Percentiles rank a stretch among this genome's conserved stretches.
phyloP scores from a whole-genome alignment of 2,329 filamentous ascomycete genomes.

The Calonectria fujianensis region DNA sequence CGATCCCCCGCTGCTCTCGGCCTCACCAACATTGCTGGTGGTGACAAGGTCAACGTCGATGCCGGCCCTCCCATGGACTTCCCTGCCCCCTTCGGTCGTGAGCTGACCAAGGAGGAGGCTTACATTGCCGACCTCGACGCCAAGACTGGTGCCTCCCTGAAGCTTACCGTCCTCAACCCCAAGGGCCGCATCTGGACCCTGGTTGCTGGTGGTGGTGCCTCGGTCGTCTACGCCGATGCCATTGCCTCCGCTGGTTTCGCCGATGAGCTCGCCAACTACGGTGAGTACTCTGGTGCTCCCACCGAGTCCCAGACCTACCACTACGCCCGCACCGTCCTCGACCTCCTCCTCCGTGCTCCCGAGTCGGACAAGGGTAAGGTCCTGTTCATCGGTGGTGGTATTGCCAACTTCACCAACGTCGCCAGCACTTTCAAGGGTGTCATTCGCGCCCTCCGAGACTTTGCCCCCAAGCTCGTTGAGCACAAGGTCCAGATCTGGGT shows the following conservation, averaged over 20 bases:
- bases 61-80: slow-evolving; percentile 99
- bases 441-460: slow-evolving; percentile 95
- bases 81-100: slow-evolving; percentile 98
- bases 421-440: slow-evolving; percentile 99
- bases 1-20: slow-evolving; percentile 93
- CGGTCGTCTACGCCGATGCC: slow-evolving; percentile 98
- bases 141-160: slow-evolving; percentile 99
- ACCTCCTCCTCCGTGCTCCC: slow-evolving; percentile 96
- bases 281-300: slow-evolving; percentile 99
- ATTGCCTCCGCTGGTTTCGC: slow-evolving; percentile 98
- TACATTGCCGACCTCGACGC: slow-evolving; percentile 99
- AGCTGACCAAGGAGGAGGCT: slow-evolving; percentile 98
- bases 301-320: slow-evolving; percentile 99
- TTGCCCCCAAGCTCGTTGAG: slow-evolving; percentile 88
- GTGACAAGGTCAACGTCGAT: slow-evolving; percentile 91
- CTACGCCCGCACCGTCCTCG: slow-evolving; percentile 97
- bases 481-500: slow-evolving; percentile 99
- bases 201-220: slow-evolving; percentile 99
- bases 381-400: slow-evolving; percentile 99
- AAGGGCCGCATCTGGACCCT: slow-evolving; percentile 97
- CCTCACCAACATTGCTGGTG: slow-evolving; percentile 80
- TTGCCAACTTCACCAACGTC: slow-evolving; percentile 99
- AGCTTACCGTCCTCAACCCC: slow-evolving; percentile 96
- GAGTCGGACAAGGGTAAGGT: slow-evolving; percentile 93
- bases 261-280: slow-evolving; percentile 98